Percentiles rank a stretch among this genome's conserved stretches.
Conservation (phyloP, 2,329 filamentous ascomycete genomes). For the Alternaria postmessia region DNA sequence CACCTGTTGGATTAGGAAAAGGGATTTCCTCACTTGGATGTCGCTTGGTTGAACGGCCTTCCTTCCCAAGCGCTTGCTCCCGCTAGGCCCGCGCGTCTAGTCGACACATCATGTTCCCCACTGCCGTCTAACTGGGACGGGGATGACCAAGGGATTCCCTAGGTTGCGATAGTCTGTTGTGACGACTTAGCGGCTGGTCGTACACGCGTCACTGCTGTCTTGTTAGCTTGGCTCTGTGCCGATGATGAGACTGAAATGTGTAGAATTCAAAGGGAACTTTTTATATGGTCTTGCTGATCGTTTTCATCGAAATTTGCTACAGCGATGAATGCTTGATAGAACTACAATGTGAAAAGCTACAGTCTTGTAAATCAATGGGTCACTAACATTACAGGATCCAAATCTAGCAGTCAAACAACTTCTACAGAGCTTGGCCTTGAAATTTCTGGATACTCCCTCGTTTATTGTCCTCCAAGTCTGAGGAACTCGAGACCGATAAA, state of each 20-base stretch:
- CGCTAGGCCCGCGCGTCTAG: conserved; percentile 1
- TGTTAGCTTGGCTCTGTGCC: background rate
- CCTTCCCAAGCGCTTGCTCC: conserved; percentile 3
- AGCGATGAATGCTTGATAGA: background rate
- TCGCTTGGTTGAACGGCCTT: conserved; percentile 6
- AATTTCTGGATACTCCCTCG: background rate
- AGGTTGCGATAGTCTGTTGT: background rate
- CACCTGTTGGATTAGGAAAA: background rate
- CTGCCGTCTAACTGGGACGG: background rate
- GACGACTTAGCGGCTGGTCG: background rate
- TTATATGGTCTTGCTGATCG: background rate
- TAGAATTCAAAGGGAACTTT: background rate
- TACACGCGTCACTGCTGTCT: background rate
- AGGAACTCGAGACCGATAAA: background rate
- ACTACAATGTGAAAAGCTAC: background rate
- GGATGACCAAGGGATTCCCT: background rate
- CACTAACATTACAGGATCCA: background rate
- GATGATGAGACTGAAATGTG: background rate
- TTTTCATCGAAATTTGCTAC: background rate
- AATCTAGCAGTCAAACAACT: background rate
- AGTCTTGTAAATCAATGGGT: background rate
- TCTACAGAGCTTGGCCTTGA: background rate
- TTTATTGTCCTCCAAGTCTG: background rate
- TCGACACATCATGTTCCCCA: background rate
- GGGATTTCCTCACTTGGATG: background rate